Evolutionary conservation across 2,329 filamentous ascomycete genomes (phyloP).

Genomic region (Clonostachys chloroleuca): DNA sequence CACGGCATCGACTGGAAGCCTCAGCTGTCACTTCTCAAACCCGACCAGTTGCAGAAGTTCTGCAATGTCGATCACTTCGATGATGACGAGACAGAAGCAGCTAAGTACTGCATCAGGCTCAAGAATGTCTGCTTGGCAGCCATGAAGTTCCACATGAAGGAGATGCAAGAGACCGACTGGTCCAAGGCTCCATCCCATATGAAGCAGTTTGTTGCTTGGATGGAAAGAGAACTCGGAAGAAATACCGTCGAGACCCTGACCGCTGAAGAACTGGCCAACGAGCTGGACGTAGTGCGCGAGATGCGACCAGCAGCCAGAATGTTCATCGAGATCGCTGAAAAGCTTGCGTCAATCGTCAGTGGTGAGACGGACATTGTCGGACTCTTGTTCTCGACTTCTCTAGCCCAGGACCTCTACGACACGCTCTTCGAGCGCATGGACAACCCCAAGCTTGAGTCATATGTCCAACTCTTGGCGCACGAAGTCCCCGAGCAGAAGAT

Average conservation of each 20-base stretch:
- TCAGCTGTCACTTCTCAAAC: background rate
- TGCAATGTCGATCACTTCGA: conserved; percentile 12
- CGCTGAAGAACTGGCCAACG: background rate
- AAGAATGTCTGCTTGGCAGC: too few species aligned
- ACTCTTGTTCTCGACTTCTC: background rate
- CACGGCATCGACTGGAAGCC: conserved; percentile 1
- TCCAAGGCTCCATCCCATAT: too few species aligned
- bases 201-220: too few species aligned
- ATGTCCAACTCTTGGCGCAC: background rate
- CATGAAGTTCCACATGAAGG: too few species aligned
- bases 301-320: background rate
- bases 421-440: background rate
- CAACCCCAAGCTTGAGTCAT: background rate
- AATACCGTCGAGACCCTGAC: background rate
- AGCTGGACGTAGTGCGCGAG: background rate
- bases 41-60: background rate
- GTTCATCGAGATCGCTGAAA: background rate
- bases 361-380: background rate
- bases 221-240: too few species aligned
- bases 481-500: conserved; percentile 8
- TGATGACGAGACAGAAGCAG: conserved; percentile 11
- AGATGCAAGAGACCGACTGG: too few species aligned
- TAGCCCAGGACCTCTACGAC: background rate
- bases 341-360: background rate
- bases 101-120: too few species aligned